Conservation (phyloP, 73 alveolate species). For the Paraurostyla sp. region DNA sequence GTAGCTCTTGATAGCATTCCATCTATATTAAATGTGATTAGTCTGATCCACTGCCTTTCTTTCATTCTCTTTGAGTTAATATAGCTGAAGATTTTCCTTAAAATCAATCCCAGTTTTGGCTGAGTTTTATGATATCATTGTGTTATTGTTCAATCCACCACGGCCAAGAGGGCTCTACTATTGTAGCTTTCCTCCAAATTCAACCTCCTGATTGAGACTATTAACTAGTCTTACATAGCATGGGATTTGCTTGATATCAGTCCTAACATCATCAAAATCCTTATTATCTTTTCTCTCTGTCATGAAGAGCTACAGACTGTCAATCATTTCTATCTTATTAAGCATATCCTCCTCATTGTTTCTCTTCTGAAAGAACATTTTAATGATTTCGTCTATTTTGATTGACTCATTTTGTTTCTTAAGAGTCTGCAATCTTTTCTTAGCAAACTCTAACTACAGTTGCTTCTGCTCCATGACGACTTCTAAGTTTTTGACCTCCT, state of each 20-base stretch:
- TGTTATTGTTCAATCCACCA: no score
- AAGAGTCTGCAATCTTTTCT: background rate
- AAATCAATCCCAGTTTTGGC: background rate
- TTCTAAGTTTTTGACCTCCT: background rate
- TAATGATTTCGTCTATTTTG: slow-evolving; percentile 20
- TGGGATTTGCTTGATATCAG: background rate
- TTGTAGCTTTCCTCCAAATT: background rate
- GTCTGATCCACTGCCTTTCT: background rate
- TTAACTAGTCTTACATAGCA: background rate
- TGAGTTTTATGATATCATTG: no score
- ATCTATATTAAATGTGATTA: background rate
- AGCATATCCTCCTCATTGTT: slow-evolving; percentile 20
- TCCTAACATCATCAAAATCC: slow-evolving; percentile 23
- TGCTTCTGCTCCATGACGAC: background rate
- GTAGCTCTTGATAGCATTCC: background rate
- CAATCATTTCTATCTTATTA: background rate
- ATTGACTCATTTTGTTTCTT: slow-evolving; percentile 32
- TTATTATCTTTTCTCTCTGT: slow-evolving; percentile 24
- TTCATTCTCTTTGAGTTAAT: background rate
- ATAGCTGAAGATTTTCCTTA: background rate
- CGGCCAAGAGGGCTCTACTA: no score
- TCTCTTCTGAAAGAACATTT: slow-evolving; percentile 17
- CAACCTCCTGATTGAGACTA: background rate
- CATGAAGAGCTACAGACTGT: background rate
- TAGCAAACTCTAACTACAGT: background rate